Base-by-base conservation (phyloP, 2,329 filamentous ascomycete genomes). In the Metarhizium album region DNA sequence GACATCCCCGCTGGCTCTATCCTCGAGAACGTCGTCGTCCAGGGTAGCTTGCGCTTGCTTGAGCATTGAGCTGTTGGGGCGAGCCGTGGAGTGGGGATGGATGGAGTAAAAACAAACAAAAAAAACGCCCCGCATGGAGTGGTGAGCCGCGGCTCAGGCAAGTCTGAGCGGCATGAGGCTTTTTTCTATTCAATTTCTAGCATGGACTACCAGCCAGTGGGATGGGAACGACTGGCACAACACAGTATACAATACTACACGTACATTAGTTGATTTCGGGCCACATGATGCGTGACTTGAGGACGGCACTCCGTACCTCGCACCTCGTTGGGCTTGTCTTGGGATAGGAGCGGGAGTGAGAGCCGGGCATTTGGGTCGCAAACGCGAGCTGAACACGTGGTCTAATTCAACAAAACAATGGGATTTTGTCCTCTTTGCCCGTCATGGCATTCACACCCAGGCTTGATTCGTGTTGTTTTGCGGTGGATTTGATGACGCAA, bases 11-110 rank as follows among this genome's bases (percentile, higher is more conserved):
- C 93, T 20, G 93, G 93, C 67, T 96, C 90, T 20, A 88, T 98
- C 63, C 80, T 98, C 53, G 93, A 98, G 80, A 98, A 98, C 73
- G 93, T 97, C 14, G 93, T 98, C 48, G 93, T 98, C 52, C 93
- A 98, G 79, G 93, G 93, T 65, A 95, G 90, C 71, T 80, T 98
- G 80, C 79, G 81, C 64, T 70, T 84, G 60, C 71, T 84, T 58
- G 81, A 84, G 73, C 81, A 84, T 67, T 84, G 80, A 60, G 46
- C 22, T 9, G 22, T 6, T 23, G 16, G 3, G 11, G 18, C 31
- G 22, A n/a, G n/a, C 6, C 20, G 7, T 7, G 13, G 18, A 31
- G n/a, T n/a, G n/a, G n/a, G 45, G 23, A 40, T 20, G 6, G 16
- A 13, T 33, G 24, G 24, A n/a, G 16, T n/a, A 22, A 20, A 16